Base-by-base conservation (phyloP, 192 early-diverging fungal species). In the Backusella liffmaniae region DNA sequence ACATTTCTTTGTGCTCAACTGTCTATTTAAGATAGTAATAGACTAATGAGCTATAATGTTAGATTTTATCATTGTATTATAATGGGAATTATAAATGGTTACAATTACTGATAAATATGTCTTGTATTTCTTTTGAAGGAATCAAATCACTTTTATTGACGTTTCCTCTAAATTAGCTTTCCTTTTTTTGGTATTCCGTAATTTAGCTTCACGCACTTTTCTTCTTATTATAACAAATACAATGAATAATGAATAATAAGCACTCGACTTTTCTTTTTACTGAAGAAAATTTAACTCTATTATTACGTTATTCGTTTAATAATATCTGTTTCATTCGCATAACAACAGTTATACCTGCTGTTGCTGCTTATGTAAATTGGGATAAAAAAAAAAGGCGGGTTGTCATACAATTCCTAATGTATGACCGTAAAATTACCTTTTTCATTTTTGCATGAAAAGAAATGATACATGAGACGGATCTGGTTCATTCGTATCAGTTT, bases 141-240 rank as follows among this genome's bases (percentile, higher is more conserved):
- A 59, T 59, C 53, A 26, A 59, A 59, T 59, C 53, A 59, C 18
- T 59, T 49, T 21, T 49, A 59, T 59, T 59, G 23, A 59, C 23
- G 21, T 56, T 56, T 56, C 10, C 10, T 26, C 21, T 23, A 49
- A 56, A 56, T 56, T 56, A 23, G 4, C 53, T 56, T 56, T 56
- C 21, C 53, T 59, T 59, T 21, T 56, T 59, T 59, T 59, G 53
- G 53, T 59, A 59, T 59, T 59, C 53, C 53, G 53, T 59, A 26
- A 59, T 59, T 59, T 59, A 59, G 53, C 10, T 59, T 59, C 53
- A 26, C 53, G 23, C 23, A 59, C 51, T 53, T 51, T n/a, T 4
- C 18, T 53, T 53, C 7, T 53, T 53, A 51, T 51, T 21, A 21
- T 59, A 23, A 23, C 53, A 56, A 56, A 56, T 59, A 23, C 8